These are phyloP conservation scores for Globisporangium canariense DNA, from an alignment of 352 stramenopile genomes.

Conservation along the genomic window DNA sequence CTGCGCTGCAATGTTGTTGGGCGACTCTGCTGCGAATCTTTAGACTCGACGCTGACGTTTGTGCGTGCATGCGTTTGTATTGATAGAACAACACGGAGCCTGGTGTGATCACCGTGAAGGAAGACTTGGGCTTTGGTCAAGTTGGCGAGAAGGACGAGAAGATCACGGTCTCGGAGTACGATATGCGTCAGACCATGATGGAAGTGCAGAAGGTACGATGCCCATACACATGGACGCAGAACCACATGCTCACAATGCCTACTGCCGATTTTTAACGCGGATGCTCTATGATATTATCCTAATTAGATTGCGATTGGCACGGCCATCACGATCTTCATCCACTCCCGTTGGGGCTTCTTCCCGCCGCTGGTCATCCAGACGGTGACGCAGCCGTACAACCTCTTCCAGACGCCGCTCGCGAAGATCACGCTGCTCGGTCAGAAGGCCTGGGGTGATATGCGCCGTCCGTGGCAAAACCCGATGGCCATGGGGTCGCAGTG, in stretches of 20 bases:
- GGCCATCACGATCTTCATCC: slow-evolving; percentile 60
- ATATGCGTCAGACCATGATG: slow-evolving; percentile 68
- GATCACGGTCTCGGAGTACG: slow-evolving; percentile 79
- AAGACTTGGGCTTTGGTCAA: slow-evolving; percentile 76
- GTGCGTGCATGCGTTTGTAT: not conserved
- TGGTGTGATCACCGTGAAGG: slow-evolving; percentile 67
- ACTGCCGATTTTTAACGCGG: not conserved
- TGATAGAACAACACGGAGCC: slow-evolving; percentile 72
- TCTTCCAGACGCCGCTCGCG: slow-evolving; percentile 62
- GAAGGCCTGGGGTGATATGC: slow-evolving; percentile 71
- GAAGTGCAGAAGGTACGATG: slow-evolving; percentile 62
- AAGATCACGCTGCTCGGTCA: slow-evolving; percentile 62
- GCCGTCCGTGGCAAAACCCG: slow-evolving; percentile 66
- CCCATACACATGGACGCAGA: not conserved
- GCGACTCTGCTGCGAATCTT: not conserved
- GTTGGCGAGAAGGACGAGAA: slow-evolving; percentile 72
- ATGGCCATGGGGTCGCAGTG: slow-evolving; percentile 65
- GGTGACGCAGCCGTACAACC: slow-evolving; percentile 75
- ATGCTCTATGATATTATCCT: not conserved
- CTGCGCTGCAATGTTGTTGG: not conserved
- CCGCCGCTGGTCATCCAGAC: slow-evolving; percentile 78
- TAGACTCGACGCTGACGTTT: not conserved
- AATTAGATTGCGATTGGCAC: slow-evolving; percentile 59
- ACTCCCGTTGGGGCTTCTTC: slow-evolving; percentile 82
- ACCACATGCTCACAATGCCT: not conserved